Evolutionary conservation across 2,329 filamentous ascomycete genomes (phyloP), one percentile per base, ranked within the genome.

Genomic region (Aspergillus quadrilineatus): DNA sequence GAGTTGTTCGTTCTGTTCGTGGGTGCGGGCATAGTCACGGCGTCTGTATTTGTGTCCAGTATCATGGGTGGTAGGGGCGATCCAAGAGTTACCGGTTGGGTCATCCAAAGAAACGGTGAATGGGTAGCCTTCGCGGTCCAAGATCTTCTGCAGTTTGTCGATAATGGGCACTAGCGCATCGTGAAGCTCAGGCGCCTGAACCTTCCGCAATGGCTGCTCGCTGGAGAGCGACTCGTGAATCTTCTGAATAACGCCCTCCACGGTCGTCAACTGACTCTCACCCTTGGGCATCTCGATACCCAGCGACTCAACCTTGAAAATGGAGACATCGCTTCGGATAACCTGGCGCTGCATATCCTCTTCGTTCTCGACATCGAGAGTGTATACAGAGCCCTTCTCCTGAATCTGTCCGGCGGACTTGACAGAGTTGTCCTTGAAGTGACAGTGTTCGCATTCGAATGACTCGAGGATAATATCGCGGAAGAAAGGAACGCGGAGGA

Each of bases 391-490:
- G 53, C 94, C 94, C 68, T 90, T 90, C 66, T 92, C 88, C 77
- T 97, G 94, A 60, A 97, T 93, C 66, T 92, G 85, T 60, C 92
- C 92, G 29, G 94, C 94, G 7, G 92, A 87, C 72, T 97, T 93
- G 66, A 99, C 89, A 67, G 97, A 93, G 74, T 92, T 92, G 79
- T 97, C 96, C 63, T 89, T 86, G 76, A 93, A 88, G 70, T 86
- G 80, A 79, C 94, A 99, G 75, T 97, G 85, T 5, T 90, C 86
- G 80, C 94, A 99, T 63, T 85, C 84, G 75, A 99, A 99, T 60
- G 93, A 97, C 87, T 97, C 96, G 74, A 99, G 85, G 68, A 99
- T 91, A 61, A 99, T 87, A 75, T 99, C 93, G 78, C 92, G 91
- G 81, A 99, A 99, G 82, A 91, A 97, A 14, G 94, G 94, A 55